Evolutionary conservation across 2,329 filamentous ascomycete genomes (phyloP), one percentile per base, ranked within the genome.

Genomic region (Diaporthe longicolla): DNA sequence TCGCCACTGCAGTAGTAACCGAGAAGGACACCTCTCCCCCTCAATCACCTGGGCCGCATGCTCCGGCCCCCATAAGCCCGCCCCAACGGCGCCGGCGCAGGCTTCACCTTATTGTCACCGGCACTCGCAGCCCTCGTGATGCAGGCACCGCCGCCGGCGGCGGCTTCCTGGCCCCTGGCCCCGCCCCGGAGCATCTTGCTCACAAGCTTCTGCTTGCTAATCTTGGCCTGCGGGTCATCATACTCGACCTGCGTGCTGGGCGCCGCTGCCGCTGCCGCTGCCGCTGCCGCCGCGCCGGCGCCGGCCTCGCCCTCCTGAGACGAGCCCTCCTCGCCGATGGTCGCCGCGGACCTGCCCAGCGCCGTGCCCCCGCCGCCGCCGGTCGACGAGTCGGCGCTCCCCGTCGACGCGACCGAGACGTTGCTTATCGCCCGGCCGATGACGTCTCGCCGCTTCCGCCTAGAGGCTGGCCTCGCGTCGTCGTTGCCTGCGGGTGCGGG

Each of bases 371-470:
- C 45, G 17, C 17, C 21, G 17, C 21, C 43, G 19, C 8, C 21
- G 17, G n/a, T 68, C 32, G 82, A 77, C 21, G 80, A 81, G 0
- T 87, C 86, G 21, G 82, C 83, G 71, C 87, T 87, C 58, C 81
- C 83, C 70, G 82, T 87, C 70, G 88, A 89, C 7, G 84, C 83
- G 1, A 86, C 86, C 3, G 89, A 91, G 3, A 85, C 85, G 78
- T 91, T 91, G 81, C 89, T 91, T 37, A 88, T 81, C 4, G 89
- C 90, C 15, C 90, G 87, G 7, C 90, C 90, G 4, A 92, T 82
- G 72, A 92, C 87, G 71, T 87, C 84, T 15, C 88, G 87, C 69
- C 85, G 83, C 1, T 85, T 82, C 0, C 63, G 32, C 21, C 82
- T 80, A 21, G 54, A 68, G 40, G 68, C 57, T 21, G 72, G 68